Conservation (phyloP, 306 rosid genomes). For the Ormosia emarginata region DNA sequence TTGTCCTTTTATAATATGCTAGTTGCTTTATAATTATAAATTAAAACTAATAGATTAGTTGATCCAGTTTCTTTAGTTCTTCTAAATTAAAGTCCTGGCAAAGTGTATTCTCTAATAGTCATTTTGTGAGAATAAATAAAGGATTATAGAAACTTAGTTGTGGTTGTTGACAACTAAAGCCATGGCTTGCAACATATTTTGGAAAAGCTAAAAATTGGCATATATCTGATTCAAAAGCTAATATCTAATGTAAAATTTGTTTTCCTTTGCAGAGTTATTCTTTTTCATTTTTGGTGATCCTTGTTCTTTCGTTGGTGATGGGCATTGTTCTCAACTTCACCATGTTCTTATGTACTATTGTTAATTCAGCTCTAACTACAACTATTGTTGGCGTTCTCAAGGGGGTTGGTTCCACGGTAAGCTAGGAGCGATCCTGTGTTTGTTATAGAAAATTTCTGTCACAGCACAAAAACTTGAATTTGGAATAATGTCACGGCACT, state of each 20-base stretch:
- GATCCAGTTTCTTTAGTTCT: background rate
- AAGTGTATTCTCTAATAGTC: background rate
- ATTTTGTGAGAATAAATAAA: slow-evolving; percentile 12
- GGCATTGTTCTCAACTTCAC: slow-evolving; percentile 93
- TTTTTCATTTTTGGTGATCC: slow-evolving; percentile 65
- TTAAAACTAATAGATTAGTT: background rate
- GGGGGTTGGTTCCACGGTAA: slow-evolving; percentile 96
- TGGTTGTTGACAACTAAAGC: slow-evolving; percentile 10
- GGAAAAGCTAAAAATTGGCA: slow-evolving; percentile 3
- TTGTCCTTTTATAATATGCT: background rate
- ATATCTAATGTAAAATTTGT: slow-evolving; percentile 4
- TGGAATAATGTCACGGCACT: background rate
- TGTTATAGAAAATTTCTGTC: slow-evolving; percentile 16
- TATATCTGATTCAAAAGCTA: background rate
- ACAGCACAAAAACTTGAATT: background rate
- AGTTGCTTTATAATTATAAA: background rate
- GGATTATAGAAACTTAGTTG: background rate
- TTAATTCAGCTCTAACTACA: slow-evolving; percentile 92
- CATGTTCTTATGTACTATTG: slow-evolving; percentile 95
- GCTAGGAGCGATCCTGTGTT: slow-evolving; percentile 21
- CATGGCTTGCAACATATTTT: background rate
- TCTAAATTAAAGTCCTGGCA: background rate
- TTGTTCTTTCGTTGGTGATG: slow-evolving; percentile 83
- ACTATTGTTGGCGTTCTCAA: slow-evolving; percentile 97
- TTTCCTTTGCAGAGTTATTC: slow-evolving; percentile 71